A percentile compares a stretch with the other conserved stretches of the same genome.
These are phyloP conservation scores for Oxytropis ochrocephala DNA, from an alignment of 306 rosid species.

Conservation along the genomic window DNA sequence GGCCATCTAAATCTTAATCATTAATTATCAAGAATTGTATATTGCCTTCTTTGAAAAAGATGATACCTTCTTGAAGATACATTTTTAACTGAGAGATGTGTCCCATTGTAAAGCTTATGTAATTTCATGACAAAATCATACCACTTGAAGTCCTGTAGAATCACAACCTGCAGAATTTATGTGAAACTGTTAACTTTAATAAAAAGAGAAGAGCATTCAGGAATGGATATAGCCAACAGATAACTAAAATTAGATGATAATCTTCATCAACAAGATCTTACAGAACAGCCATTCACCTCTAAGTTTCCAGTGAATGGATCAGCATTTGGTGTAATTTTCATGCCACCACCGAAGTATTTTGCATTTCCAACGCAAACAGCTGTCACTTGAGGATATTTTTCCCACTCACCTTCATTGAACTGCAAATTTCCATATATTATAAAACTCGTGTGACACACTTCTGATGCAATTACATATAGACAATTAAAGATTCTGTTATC, in stretches of 20 bases:
- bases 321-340: conserved; percentile 87
- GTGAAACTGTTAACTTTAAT: background rate
- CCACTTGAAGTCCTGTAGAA: conserved; percentile 90
- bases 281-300: conserved; percentile 48
- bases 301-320: conserved; percentile 60
- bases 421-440: conserved; percentile 25
- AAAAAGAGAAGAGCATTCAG: background rate
- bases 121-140: conserved; percentile 73
- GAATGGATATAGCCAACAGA: conserved; percentile 11
- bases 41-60: conserved; percentile 5
- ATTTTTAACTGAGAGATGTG: conserved; percentile 72
- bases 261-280: background rate
- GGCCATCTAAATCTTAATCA: background rate
- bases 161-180: conserved; percentile 55
- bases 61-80: conserved; percentile 69
- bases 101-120: conserved; percentile 73
- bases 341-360: conserved; percentile 95
- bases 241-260: conserved; percentile 2
- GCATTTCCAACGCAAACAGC: conserved; percentile 88
- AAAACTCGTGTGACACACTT: background rate
- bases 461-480: background rate
- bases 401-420: conserved; percentile 86
- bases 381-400: conserved; percentile 62
- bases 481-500: background rate
- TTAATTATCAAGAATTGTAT: background rate